phyloP scores from a whole-genome alignment of 192 early-diverging fungal species.

The Hyaloraphidium curvatum region DNA sequence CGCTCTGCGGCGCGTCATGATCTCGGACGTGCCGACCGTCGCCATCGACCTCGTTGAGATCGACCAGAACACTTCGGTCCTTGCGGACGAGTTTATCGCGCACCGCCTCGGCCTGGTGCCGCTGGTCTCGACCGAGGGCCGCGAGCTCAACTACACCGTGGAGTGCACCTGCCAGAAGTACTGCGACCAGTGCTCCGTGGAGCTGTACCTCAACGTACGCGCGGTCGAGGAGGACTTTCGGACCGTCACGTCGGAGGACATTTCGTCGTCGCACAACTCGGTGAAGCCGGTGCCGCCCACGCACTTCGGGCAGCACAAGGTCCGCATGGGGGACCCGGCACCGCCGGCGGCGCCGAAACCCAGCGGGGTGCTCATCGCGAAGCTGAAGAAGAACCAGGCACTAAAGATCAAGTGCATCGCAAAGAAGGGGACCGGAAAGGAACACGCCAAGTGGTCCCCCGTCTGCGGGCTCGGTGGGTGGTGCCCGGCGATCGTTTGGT shows the following conservation, averaged over 20 bases:
- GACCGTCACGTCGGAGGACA: slow-evolving; percentile 63
- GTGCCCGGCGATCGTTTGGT: background rate
- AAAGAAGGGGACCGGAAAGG: slow-evolving; percentile 93
- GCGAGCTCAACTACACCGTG: slow-evolving; percentile 45
- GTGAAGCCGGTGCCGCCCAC: background rate
- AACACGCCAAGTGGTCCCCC: slow-evolving; percentile 95
- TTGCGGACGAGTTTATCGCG: slow-evolving; percentile 89
- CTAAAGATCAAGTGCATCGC: slow-evolving; percentile 76
- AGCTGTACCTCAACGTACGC: slow-evolving; percentile 64
- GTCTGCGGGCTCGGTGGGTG: slow-evolving; percentile 30
- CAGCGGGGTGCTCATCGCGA: slow-evolving; percentile 72
- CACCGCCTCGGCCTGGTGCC: slow-evolving; percentile 92
- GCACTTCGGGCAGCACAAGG: slow-evolving; percentile 23
- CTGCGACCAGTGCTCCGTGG: slow-evolving; percentile 80
- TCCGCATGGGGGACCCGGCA: slow-evolving; percentile 33
- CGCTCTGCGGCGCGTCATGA: slow-evolving; percentile 83
- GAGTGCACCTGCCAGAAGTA: slow-evolving; percentile 62
- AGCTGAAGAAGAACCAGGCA: slow-evolving; percentile 28
- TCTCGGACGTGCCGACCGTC: slow-evolving; percentile 93
- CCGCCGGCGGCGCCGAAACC: too few relatives aligned
- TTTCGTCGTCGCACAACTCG: slow-evolving; percentile 25
- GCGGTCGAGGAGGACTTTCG: slow-evolving; percentile 59
- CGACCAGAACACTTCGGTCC: slow-evolving; percentile 74
- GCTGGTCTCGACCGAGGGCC: slow-evolving; percentile 53
- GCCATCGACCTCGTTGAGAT: slow-evolving; percentile 96